A percentile compares a stretch with the other conserved stretches of the same genome.
These are phyloP conservation scores for Metroxylon sagu DNA, from an alignment of 176 grass and related monocot species.

Conservation along the genomic window DNA sequence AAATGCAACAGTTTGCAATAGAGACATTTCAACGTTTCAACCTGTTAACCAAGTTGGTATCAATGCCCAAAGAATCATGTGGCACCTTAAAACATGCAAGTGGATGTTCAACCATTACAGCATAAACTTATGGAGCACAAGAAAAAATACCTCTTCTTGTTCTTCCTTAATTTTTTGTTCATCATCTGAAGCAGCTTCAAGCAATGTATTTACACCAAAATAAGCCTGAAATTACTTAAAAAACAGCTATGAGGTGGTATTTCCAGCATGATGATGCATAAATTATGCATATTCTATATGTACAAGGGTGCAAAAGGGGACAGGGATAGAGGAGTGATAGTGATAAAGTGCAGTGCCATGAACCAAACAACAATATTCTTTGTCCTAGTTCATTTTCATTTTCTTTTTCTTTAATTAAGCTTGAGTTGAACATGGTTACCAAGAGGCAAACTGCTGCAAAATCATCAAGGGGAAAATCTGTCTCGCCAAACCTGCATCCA, in stretches of 20 bases:
- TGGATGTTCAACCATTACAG: too few species aligned
- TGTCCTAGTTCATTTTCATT: background rate
- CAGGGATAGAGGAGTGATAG: too few species aligned
- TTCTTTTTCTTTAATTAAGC: background rate
- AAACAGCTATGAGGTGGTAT: constrained; percentile 11
- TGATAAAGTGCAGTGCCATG: too few species aligned
- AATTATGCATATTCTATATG: background rate
- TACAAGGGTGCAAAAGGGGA: too few species aligned
- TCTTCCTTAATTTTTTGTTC: constrained; percentile 82
- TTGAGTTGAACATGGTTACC: constrained; percentile 32
- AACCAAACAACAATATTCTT: too few species aligned
- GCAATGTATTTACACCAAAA: constrained; percentile 90
- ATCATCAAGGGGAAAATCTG: constrained; percentile 94
- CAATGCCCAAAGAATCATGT: too few species aligned
- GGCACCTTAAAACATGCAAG: too few species aligned
- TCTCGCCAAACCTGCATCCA: constrained; percentile 64
- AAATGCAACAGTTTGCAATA: too few species aligned
- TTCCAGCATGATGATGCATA: background rate
- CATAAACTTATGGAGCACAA: background rate
- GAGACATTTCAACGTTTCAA: too few species aligned
- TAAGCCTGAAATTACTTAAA: constrained; percentile 54
- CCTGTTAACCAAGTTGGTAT: too few species aligned
- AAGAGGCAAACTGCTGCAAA: constrained; percentile 86
- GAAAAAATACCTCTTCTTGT: constrained; percentile 65
- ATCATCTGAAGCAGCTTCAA: constrained; percentile 83